A percentile compares a stretch with the other conserved stretches of the same genome.
Conservation (phyloP, 2,329 filamentous ascomycete species). For the Phoma sp. region DNA sequence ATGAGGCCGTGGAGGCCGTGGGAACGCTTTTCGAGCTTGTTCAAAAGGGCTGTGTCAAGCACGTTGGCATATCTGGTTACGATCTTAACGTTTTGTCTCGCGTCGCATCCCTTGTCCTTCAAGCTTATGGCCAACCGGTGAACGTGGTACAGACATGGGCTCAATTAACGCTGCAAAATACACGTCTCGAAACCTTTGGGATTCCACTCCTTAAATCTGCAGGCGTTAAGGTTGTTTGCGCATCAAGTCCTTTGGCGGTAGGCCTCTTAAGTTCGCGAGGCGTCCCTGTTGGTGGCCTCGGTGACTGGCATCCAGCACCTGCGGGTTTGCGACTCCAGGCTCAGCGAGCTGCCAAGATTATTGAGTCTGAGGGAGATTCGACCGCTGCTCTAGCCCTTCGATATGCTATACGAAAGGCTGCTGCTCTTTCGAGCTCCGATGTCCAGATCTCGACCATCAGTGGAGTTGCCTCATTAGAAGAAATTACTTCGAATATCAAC, state of each 20-base stretch:
- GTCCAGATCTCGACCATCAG: constrained; percentile 1
- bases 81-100: not conserved
- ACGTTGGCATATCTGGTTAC: constrained; percentile 5
- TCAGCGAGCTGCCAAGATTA: not conserved
- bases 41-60: not conserved
- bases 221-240: constrained; percentile 1
- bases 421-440: not conserved
- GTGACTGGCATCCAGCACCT: constrained; percentile 5
- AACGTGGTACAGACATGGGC: constrained; percentile 6
- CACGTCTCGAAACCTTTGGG: not conserved
- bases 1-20: not conserved
- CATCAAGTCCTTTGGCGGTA: constrained; percentile 1
- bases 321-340: not conserved
- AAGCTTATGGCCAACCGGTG: not conserved
- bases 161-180: constrained; percentile 3
- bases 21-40: constrained; percentile 1
- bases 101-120: not conserved
- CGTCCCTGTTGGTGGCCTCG: constrained; percentile 3
- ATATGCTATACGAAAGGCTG: constrained; percentile 3
- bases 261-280: constrained; percentile 1
- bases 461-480: not conserved
- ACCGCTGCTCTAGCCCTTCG: constrained; percentile 1
- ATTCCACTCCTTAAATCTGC: constrained; percentile 1
- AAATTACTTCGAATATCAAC: not conserved
- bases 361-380: not conserved